Conservation (phyloP, 768 basidiomycete genomes). For the Candolleomyces eurysporus region DNA sequence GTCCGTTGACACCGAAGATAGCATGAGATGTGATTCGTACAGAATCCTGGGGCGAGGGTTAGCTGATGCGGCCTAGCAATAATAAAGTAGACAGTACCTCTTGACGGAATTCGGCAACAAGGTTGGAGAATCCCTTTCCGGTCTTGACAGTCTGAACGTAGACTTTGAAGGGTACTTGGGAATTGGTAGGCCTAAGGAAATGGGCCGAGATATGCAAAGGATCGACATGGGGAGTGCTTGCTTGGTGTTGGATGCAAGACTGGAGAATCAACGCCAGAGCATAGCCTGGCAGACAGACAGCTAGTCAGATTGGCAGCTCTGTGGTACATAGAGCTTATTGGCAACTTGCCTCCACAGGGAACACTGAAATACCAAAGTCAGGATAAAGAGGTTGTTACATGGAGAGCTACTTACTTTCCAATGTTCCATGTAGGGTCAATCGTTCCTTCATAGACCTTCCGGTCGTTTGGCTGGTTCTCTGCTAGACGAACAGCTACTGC, state of each 20-base stretch:
- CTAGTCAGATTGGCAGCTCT: background rate
- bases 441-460: slow-evolving; percentile 4
- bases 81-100: slow-evolving; percentile 32
- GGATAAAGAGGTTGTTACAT: background rate
- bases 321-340: too few relatives aligned
- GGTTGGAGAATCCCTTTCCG: slow-evolving; percentile 53
- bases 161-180: slow-evolving; percentile 41
- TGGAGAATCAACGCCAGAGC: slow-evolving; percentile 53
- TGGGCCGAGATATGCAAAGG: slow-evolving; percentile 62
- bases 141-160: slow-evolving; percentile 45
- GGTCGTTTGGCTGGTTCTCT: background rate
- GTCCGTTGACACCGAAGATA: slow-evolving; percentile 51
- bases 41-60: slow-evolving; percentile 32
- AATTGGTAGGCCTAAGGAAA: slow-evolving; percentile 46
- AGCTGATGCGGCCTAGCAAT: background rate
- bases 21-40: slow-evolving; percentile 52
- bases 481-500: slow-evolving; percentile 3
- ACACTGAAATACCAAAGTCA: background rate
- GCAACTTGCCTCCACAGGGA: slow-evolving; percentile 7
- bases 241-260: slow-evolving; percentile 52
- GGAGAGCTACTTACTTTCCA: slow-evolving; percentile 4
- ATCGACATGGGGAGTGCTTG: slow-evolving; percentile 46
- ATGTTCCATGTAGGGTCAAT: slow-evolving; percentile 11
- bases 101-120: slow-evolving; percentile 61
- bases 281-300: slow-evolving; percentile 44